Base-by-base conservation (phyloP, 78 protist species). In the Chrysochromulina parva region DNA sequence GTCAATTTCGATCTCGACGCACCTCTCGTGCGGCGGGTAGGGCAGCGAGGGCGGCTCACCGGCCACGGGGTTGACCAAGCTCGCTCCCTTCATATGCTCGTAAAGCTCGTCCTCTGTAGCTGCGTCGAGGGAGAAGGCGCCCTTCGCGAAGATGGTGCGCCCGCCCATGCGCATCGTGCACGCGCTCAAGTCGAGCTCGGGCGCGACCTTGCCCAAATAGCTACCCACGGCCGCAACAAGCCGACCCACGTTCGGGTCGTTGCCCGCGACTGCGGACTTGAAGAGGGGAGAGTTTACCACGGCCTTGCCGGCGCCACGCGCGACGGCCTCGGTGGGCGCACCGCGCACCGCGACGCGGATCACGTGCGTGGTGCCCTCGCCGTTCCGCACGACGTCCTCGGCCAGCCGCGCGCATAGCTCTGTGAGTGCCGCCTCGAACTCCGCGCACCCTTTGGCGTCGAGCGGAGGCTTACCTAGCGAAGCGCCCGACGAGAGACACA, bases 221-320 rank as follows among this genome's bases (percentile, higher is more conserved):
- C 26, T 11, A 17, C 86, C 86, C 62, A 78, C 53, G 24, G 62
- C 62, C 7, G 62, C 62, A 13, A 58, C 62, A 14, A 58, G 62
- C 62, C 62, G 62, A 78, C 62, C 86, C 20, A 78, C 86, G 60
- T 78, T 78, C 62, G 86, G 86, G 60, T 78, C 86, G 60, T 78
- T 78, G 62, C 86, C 86, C 55, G 86, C 60, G 86, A 78, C 47
- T 3, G 86, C 86, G 14, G 57, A 16, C 86, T 78, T 78, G 50
- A 78, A 1, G 57, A 74, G 84, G n/a, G 4, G 4, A 10, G 84
- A 74, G 55, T 74, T 74, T 5, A 74, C 84, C n/a, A 74, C 84
- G 4, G 84, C 82, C 60, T 78, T 78, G 60, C 86, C 86, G 24
- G 53, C 62, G 10, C 58, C 86, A 19, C 86, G 86, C 38, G 86